A percentile compares a stretch with the other conserved stretches of the same genome.
Conservation (phyloP, 202 grass and related monocot species). For the Saccharum hybrid region DNA sequence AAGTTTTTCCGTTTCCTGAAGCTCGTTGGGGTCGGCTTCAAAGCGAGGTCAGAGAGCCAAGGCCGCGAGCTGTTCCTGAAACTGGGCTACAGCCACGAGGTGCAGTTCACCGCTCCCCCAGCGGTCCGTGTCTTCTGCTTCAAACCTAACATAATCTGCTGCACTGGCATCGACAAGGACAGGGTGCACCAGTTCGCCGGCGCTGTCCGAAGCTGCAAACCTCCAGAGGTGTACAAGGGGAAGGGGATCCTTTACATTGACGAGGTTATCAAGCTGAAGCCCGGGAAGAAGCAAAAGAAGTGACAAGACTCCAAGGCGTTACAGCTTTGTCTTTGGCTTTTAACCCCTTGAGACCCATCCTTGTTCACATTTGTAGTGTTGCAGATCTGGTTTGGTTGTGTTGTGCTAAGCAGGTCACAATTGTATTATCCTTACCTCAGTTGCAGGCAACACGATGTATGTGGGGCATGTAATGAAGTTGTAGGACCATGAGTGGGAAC, state of each 20-base stretch:
- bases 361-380: neutral
- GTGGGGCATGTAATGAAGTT: neutral
- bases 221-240: slow-evolving; percentile 88
- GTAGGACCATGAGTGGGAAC: slow-evolving; percentile 1
- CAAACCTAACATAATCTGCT: slow-evolving; percentile 82
- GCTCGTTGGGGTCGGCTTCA: slow-evolving; percentile 78
- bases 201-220: slow-evolving; percentile 70
- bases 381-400: neutral
- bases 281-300: slow-evolving; percentile 67
- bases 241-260: slow-evolving; percentile 78
- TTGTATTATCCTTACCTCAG: neutral
- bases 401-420: neutral
- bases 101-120: slow-evolving; percentile 69
- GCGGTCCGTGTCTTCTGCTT: slow-evolving; percentile 84
- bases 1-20: slow-evolving; percentile 82
- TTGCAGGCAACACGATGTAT: slow-evolving; percentile 16
- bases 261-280: slow-evolving; percentile 73
- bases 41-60: slow-evolving; percentile 70
- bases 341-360: neutral
- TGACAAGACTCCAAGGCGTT: too few species aligned
- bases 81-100: slow-evolving; percentile 83
- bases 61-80: slow-evolving; percentile 86
- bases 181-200: slow-evolving; percentile 80
- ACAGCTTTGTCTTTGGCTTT: neutral
- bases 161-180: slow-evolving; percentile 72